Conservation (phyloP, 768 basidiomycete species). For the Sarcodon aspratus region DNA sequence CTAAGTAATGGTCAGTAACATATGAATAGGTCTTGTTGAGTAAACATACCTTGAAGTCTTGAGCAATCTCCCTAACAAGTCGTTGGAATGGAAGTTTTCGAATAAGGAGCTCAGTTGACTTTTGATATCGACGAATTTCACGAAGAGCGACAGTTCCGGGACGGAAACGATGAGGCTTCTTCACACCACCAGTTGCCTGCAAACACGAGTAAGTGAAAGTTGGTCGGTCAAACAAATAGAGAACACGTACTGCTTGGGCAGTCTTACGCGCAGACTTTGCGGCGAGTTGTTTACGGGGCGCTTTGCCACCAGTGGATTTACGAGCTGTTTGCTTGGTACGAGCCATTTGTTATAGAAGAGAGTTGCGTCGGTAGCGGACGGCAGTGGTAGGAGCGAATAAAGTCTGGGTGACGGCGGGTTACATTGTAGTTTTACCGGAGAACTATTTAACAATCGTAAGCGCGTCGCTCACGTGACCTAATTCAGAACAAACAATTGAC, state of each 20-base stretch:
- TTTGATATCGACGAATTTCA: slow-evolving; percentile 97
- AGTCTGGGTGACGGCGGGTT: neutral
- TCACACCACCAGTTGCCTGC: slow-evolving; percentile 49
- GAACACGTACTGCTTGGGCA: slow-evolving; percentile 18
- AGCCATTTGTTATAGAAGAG: slow-evolving; percentile 34
- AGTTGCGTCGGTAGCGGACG: neutral
- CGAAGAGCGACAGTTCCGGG: slow-evolving; percentile 98
- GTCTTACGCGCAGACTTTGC: slow-evolving; percentile 60
- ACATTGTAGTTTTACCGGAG: neutral
- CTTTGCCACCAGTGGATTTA: slow-evolving; percentile 71
- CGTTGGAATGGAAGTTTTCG: slow-evolving; percentile 99
- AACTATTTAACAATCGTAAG: slow-evolving; percentile 12
- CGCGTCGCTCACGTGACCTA: slow-evolving; percentile 1
- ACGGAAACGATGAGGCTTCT: slow-evolving; percentile 98
- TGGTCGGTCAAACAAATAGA: neutral
- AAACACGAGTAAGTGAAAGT: neutral
- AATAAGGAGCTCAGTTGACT: slow-evolving; percentile 97
- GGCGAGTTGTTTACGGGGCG: slow-evolving; percentile 64
- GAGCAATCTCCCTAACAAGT: slow-evolving; percentile 87
- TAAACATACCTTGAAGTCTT: slow-evolving; percentile 71
- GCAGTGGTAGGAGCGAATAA: neutral
- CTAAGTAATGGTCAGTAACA: slow-evolving; percentile 19
- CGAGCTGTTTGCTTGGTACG: slow-evolving; percentile 71
- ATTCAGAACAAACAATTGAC: neutral
- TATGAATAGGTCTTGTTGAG: slow-evolving; percentile 3